Percentiles rank a stretch among this genome's conserved stretches.
phyloP scores from a whole-genome alignment of 441 rosid genomes.

The Eutrema salsugineum region DNA sequence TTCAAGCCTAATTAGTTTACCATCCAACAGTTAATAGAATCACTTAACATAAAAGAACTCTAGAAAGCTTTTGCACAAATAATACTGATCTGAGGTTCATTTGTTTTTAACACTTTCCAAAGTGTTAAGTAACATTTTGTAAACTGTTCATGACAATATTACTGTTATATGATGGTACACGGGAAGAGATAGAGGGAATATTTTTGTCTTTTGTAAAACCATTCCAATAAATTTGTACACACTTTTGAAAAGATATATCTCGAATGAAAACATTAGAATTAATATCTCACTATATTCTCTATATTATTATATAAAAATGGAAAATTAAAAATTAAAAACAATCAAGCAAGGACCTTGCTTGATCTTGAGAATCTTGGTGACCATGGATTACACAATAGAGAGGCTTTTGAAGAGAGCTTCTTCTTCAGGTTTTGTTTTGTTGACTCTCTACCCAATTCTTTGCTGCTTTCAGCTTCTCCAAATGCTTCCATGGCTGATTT shows the following conservation, averaged over 20 bases:
- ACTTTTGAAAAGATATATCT: constrained; percentile 9
- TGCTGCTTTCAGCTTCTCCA: constrained; percentile 24
- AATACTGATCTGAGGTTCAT: too few species aligned
- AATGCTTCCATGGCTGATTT: constrained; percentile 30
- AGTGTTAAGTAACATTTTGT: too few species aligned
- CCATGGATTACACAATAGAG: constrained; percentile 25
- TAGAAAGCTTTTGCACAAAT: too few species aligned
- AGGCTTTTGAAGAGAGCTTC: constrained; percentile 28
- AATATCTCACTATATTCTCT: constrained; percentile 4
- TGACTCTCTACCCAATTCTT: constrained; percentile 19
- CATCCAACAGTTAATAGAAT: not conserved
- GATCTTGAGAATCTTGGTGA: constrained; percentile 33
- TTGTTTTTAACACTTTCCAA: too few species aligned
- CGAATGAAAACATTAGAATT: not conserved
- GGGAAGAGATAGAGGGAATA: too few species aligned
- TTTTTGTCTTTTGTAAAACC: too few species aligned
- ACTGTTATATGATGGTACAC: too few species aligned
- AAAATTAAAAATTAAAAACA: not conserved
- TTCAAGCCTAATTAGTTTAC: not conserved
- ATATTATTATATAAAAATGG: constrained; percentile 17
- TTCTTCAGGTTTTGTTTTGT: constrained; percentile 21
- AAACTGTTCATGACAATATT: too few species aligned
- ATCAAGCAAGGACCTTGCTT: constrained; percentile 23
- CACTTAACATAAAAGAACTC: too few species aligned
- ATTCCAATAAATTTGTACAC: constrained; percentile 27